A percentile compares a stretch with the other conserved stretches of the same genome.
Evolutionary conservation across 371 early-diverging fungal genomes (phyloP).

Genomic region (Mortierella sp.): DNA sequence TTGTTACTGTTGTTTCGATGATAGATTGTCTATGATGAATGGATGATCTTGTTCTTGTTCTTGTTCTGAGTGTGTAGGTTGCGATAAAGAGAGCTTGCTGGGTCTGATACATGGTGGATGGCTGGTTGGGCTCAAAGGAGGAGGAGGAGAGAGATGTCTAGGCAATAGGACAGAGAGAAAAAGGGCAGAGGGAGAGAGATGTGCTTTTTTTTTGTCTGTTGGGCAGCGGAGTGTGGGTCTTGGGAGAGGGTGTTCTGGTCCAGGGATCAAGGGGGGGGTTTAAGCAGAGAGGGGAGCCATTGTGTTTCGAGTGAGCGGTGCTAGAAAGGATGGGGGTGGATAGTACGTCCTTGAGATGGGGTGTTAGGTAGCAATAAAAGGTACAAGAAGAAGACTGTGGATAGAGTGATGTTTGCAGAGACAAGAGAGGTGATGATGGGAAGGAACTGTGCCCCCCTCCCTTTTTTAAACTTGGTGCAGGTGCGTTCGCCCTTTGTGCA

Average conservation of each 20-base stretch:
- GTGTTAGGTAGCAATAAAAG: not conserved
- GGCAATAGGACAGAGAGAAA: not conserved
- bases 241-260: not conserved
- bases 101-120: slow-evolving; percentile 23
- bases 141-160: not conserved
- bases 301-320: slow-evolving; percentile 1
- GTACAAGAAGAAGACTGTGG: no score
- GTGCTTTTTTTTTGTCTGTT: not conserved
- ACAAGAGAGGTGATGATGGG: no score
- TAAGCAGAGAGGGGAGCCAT: slow-evolving; percentile 32
- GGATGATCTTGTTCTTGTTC: slow-evolving; percentile 22
- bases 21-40: slow-evolving; percentile 1
- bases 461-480: no score
- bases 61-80: slow-evolving; percentile 12
- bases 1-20: not conserved
- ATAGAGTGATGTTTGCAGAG: no score
- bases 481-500: no score
- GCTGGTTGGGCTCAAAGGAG: not conserved
- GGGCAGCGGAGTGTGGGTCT: no score
- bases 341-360: not conserved
- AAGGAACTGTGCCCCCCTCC: no score
- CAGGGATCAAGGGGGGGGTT: slow-evolving; percentile 1
- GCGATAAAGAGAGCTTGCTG: slow-evolving; percentile 3
- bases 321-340: not conserved
- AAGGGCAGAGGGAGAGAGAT: not conserved